These are phyloP conservation scores for Sordariomycetes sp. DNA, from an alignment of 2,329 filamentous ascomycete species.

Conservation along the genomic window DNA sequence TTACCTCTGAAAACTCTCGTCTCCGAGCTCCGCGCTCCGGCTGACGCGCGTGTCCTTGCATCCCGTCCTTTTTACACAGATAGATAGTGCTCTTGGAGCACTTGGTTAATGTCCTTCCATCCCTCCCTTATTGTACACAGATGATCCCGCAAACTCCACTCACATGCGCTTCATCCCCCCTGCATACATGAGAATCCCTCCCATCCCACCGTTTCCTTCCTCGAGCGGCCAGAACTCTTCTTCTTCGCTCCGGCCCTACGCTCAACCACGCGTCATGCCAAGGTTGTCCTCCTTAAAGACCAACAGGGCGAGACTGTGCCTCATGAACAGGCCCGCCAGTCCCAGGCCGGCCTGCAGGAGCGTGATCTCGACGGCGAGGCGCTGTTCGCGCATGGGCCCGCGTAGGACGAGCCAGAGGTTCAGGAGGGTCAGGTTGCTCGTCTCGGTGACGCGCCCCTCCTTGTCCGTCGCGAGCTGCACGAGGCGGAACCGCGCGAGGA, in stretches of 20 bases:
- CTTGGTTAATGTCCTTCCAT: background rate
- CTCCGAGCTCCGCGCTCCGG: background rate
- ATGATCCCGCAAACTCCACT: background rate
- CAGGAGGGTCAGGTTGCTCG: slow-evolving; percentile 82
- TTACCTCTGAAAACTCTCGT: background rate
- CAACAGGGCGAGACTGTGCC: slow-evolving; percentile 76
- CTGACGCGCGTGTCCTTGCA: background rate
- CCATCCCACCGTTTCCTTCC: background rate
- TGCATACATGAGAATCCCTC: background rate
- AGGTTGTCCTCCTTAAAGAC: slow-evolving; percentile 87
- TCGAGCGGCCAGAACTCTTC: background rate
- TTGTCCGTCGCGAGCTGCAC: slow-evolving; percentile 58
- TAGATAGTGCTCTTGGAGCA: background rate
- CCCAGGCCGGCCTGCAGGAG: slow-evolving; percentile 68
- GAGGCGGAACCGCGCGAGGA: slow-evolving; percentile 59
- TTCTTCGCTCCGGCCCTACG: background rate
- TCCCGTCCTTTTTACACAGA: background rate
- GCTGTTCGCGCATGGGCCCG: slow-evolving; percentile 81
- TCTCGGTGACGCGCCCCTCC: slow-evolving; percentile 63
- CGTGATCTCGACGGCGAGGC: slow-evolving; percentile 69
- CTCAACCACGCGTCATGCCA: slow-evolving; percentile 23
- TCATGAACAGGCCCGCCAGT: slow-evolving; percentile 70
- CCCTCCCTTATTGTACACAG: background rate
- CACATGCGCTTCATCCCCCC: background rate
- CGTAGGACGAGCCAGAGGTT: slow-evolving; percentile 97